A percentile compares a stretch with the other conserved stretches of the same genome.
Evolutionary conservation across 495 filamentous ascomycete genomes (phyloP).

Genomic region (Penicillium mononematosum): DNA sequence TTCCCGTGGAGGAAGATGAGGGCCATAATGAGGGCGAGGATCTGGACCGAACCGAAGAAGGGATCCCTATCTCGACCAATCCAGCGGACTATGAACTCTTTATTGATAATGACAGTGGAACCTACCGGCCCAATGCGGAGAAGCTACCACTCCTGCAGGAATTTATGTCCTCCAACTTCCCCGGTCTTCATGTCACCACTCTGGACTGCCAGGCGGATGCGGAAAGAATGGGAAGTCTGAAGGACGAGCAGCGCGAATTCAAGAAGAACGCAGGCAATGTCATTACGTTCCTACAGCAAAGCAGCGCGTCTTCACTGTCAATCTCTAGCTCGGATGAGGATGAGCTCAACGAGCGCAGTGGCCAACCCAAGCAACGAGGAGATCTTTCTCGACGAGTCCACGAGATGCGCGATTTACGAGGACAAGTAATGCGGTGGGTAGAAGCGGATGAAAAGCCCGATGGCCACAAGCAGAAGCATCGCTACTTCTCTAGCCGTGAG

Average conservation of each 20-base stretch:
- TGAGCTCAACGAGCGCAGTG: slow-evolving; percentile 58
- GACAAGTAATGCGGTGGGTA: slow-evolving; percentile 43
- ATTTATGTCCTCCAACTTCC: slow-evolving; percentile 69
- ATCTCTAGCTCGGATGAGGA: slow-evolving; percentile 77
- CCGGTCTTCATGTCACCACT: slow-evolving; percentile 67
- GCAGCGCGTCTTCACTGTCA: slow-evolving; percentile 49
- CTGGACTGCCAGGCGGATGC: slow-evolving; percentile 67
- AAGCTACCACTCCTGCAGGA: slow-evolving; percentile 65
- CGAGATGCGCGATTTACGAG: slow-evolving; percentile 45
- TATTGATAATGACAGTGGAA: slow-evolving; percentile 94
- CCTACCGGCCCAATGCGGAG: slow-evolving; percentile 80
- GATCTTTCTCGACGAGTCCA: slow-evolving; percentile 35
- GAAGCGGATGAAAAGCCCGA: slow-evolving; percentile 32
- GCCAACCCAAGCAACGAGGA: slow-evolving; percentile 32
- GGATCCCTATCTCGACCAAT: slow-evolving; percentile 40
- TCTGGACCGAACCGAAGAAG: slow-evolving; percentile 18
- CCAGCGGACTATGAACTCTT: slow-evolving; percentile 77
- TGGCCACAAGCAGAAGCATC: slow-evolving; percentile 24
- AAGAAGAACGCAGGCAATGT: slow-evolving; percentile 62
- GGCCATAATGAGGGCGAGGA: slow-evolving; percentile 43
- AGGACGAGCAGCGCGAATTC: slow-evolving; percentile 59
- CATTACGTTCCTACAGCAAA: slow-evolving; percentile 66
- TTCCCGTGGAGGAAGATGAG: slow-evolving; percentile 47
- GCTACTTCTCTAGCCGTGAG: slow-evolving; percentile 19
- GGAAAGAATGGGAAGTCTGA: slow-evolving; percentile 58